Base-by-base conservation (phyloP, 2,329 filamentous ascomycete genomes). In the Trichoderma gracile region DNA sequence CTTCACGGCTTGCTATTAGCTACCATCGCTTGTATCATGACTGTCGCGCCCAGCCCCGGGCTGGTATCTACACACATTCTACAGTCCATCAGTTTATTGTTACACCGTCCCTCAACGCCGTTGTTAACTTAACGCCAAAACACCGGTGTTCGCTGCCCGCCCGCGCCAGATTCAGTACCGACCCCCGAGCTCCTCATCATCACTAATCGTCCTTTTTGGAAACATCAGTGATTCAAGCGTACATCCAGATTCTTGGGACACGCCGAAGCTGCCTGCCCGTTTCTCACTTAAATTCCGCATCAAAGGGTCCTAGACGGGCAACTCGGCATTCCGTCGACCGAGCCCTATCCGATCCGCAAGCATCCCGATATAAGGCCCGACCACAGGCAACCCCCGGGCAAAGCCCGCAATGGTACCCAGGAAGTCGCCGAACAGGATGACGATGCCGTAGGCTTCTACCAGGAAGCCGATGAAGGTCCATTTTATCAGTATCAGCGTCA, bases 381-480 rank as follows among this genome's bases (percentile, higher is more conserved):
- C 81, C 8, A 97, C 83, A 0, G 95, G 94, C 12, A 96, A 79
- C 67, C 91, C 92, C 64, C 91, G 88, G 45, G 92, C 91, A 73
- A 98, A 97, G 17, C 91, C 87, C 0, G 90, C 91, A 69, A 98
- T 93, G 21, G 94, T 98, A 55, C 93, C 91, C 65, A 98, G 84
- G 79, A 98, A 98, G 78, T 99, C 95, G 42, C 95, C 95, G 79
- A 99, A 99, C 42, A 99, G 81, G 58, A 97, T 86, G 70, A 96
- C 85, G 69, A 99, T 94, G 33, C 95, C 95, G 78, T 98, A 98
- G 3, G 94, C 78, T 78, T 99, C 95, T 70, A 98, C 85, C 65
- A 90, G 73, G 79, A 99, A 99, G 30, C 95, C 95, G 67, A 95
- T 85, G 63, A 99, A 84, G 0, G 95, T 91, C 93, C 95, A 99